Evolutionary conservation across 139 green algal genomes (phyloP), one percentile per base, ranked within the genome.

Genomic region (Yamagishiella unicocca): DNA sequence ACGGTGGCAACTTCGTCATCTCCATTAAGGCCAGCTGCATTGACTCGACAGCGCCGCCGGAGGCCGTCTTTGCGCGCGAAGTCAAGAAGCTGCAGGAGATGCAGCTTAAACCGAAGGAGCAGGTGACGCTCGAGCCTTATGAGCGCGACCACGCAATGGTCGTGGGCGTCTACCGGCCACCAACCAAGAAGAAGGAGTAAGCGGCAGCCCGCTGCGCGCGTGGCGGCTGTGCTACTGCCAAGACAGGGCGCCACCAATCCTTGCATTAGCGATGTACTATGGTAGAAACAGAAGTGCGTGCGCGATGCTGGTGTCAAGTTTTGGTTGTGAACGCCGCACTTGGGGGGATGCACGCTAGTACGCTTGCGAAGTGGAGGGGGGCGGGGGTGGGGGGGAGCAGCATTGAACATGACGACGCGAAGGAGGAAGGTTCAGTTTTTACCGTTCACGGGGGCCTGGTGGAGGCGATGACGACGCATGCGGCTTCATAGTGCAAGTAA

Each of bases 11-110:
- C 95, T 99, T 99, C 89, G 97, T 99, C 66, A 99, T 99, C 92
- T 98, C 95, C 84, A 99, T 99, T 92, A 99, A 99, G 92, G 97
- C 98, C 42, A 97, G 93, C 88, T 99, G 98, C 93, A 99, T 99
- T 86, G 98, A 99, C 91, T 99, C 95, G 72, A 99, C 98, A 9
- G 98, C 98, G 5, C 92, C 95, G 17, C 97, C 98, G 19, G 98
- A 99, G 93, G 89, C 89, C 61, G 84, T 89, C 43, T 99, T 99
- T 93, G 97, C 97, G 24, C 92, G 95, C n/a, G 97, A 99, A 90
- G 96, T 99, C 46, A 98, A 99, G 95, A 99, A 99, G 93, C 92
- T 99, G 89, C 94, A 98, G 90, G 96, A 99, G 94, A 92, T 97
- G 93, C 93, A 98, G 90, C 95, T 99, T 54, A 99, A 99, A 92